A percentile compares a stretch with the other conserved stretches of the same genome.
Conservation (phyloP, 208 protist species). For the Trypanosoma vivax region DNA sequence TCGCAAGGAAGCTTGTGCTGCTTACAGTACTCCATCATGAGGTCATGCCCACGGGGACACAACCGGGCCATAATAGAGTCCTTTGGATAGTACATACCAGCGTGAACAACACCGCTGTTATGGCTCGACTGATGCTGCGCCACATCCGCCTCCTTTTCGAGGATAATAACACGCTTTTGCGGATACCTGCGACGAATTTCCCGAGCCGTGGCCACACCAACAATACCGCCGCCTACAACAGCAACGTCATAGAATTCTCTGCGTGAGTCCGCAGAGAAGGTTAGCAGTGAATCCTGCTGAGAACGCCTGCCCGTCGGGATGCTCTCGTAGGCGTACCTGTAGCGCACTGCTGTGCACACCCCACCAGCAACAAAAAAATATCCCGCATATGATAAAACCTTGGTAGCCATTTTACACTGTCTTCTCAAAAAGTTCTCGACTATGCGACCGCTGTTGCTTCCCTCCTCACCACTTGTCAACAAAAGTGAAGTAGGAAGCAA, state of each 20-base stretch:
- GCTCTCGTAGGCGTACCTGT: conserved; percentile 39
- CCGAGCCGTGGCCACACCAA: conserved; percentile 71
- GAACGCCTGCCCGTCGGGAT: conserved; percentile 22
- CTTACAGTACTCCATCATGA: conserved; percentile 85
- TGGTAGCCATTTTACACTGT: too few relatives aligned
- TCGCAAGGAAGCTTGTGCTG: conserved; percentile 78
- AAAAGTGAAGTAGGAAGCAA: too few relatives aligned
- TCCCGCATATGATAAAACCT: conserved; percentile 23
- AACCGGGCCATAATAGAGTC: conserved; percentile 69
- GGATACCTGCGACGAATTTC: conserved; percentile 63
- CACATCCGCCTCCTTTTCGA: conserved; percentile 85
- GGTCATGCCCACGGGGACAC: conserved; percentile 75
- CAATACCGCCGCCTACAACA: conserved; percentile 85
- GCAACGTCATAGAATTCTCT: conserved; percentile 81
- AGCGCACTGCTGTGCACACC: conserved; percentile 30
- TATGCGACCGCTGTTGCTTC: too few relatives aligned
- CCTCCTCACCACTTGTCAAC: too few relatives aligned
- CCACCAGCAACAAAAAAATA: conserved; percentile 32
- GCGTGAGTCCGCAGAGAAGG: conserved; percentile 34
- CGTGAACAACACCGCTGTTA: conserved; percentile 90
- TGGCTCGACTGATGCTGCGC: conserved; percentile 87
- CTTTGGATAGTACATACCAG: conserved; percentile 89
- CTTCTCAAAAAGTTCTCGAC: too few relatives aligned
- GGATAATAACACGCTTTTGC: conserved; percentile 61
- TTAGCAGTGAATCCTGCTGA: conserved; percentile 27